Conservation (phyloP, 2,329 filamentous ascomycete genomes). For the Sclerotinia sclerotiorum region DNA sequence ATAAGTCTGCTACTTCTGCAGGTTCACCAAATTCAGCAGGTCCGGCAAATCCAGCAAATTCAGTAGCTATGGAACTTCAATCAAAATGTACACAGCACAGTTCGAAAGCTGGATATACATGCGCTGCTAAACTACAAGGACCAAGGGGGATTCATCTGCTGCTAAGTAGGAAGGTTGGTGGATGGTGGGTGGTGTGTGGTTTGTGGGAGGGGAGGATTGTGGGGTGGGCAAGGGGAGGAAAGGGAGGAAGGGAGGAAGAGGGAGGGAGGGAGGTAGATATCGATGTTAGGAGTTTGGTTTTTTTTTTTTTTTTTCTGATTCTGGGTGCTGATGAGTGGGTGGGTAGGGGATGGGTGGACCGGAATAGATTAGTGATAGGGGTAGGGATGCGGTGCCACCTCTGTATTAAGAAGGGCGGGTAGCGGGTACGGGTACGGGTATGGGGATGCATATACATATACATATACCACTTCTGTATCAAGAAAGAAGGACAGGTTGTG, state of each 20-base stretch:
- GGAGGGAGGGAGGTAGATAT: background rate
- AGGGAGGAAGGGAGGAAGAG: no score
- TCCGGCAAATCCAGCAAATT: background rate
- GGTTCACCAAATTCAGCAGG: background rate
- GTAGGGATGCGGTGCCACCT: no score
- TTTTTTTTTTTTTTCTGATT: no score
- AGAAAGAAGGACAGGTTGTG: no score
- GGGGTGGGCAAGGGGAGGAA: background rate
- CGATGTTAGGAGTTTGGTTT: no score
- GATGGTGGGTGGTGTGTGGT: background rate
- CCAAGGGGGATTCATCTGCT: background rate
- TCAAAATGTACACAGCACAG: background rate
- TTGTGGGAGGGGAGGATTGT: background rate
- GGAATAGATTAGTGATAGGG: background rate
- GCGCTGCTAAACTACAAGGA: no score
- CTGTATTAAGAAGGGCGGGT: no score
- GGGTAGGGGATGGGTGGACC: background rate
- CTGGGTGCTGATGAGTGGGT: background rate
- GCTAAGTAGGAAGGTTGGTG: background rate
- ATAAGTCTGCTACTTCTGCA: no score
- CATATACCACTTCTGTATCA: no score
- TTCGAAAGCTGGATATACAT: background rate
- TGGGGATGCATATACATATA: no score
- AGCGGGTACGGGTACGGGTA: no score
- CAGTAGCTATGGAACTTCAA: fast-evolving